phyloP scores from a whole-genome alignment of 805 yeast genomes.

The Scheffersomyces lignosus region DNA sequence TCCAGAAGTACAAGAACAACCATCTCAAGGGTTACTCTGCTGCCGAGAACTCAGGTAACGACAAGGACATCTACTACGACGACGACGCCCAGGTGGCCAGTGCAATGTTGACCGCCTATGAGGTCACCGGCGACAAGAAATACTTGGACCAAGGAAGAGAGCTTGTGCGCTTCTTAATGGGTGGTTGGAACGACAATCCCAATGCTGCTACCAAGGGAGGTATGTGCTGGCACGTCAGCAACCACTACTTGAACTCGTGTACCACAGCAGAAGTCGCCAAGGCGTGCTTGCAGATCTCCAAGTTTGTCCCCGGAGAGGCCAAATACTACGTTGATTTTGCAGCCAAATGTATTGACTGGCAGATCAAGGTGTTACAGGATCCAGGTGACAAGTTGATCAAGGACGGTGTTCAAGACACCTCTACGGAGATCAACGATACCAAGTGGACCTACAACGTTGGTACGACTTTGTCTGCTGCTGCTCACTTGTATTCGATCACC shows the following conservation, averaged over 20 bases:
- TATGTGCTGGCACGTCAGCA: constrained; percentile 63
- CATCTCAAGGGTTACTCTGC: constrained; percentile 62
- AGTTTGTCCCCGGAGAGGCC: constrained; percentile 50
- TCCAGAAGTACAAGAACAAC: constrained; percentile 52
- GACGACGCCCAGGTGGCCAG: constrained; percentile 76
- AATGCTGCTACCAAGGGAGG: constrained; percentile 54
- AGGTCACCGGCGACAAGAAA: constrained; percentile 57
- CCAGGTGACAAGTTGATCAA: constrained; percentile 52
- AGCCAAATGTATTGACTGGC: constrained; percentile 59
- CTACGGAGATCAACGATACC: constrained; percentile 43
- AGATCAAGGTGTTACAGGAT: constrained; percentile 51
- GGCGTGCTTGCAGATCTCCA: constrained; percentile 57
- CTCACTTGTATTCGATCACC: constrained; percentile 51
- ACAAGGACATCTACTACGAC: constrained; percentile 66
- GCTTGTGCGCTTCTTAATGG: constrained; percentile 59
- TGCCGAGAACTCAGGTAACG: constrained; percentile 57
- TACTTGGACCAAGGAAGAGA: constrained; percentile 58
- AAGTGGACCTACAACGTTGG: constrained; percentile 74
- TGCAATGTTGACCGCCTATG: constrained; percentile 64
- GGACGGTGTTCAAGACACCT: constrained; percentile 59
- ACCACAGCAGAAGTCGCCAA: constrained; percentile 69
- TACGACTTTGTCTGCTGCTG: constrained; percentile 56
- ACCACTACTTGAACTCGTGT: constrained; percentile 61
- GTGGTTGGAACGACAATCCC: constrained; percentile 56
- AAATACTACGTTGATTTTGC: constrained; percentile 56